Evolutionary conservation across 2,329 filamentous ascomycete genomes (phyloP), one percentile per base, ranked within the genome.

Genomic region (Pestalotiopsis fici): DNA sequence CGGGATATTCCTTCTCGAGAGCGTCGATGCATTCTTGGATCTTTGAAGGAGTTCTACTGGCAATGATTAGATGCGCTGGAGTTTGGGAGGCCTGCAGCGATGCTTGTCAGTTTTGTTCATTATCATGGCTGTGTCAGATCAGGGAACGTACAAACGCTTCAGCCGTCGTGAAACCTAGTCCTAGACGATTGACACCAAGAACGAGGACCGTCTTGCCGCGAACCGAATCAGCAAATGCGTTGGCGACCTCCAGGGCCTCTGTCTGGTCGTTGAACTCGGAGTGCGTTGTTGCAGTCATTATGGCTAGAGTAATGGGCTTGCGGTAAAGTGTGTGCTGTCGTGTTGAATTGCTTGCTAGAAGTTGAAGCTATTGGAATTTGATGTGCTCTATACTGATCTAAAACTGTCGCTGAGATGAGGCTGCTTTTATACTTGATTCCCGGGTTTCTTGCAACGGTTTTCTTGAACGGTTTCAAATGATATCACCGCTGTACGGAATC

Each of bases 171-270:
- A 76, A 80, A 0, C 78, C 79, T 56, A 81, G 75, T 5, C 78
- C 78, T 5, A 64, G 69, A 11, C 67, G 73, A 64, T 81, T 81
- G 12, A 77, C 77, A 25, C 80, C 80, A 0, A 80, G 81, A 4
- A 78, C 70, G 3, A 78, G 57, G 7, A 78, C 72, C 5, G 78
- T 81, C 72, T 80, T 83, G 27, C 78, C 79, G 4, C 65, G 71
- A 67, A 83, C 74, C 1, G 62, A 66, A 5, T 74, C 71, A 9
- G 74, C 69, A 64, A 83, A 82, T 18, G 75, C 74, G 50, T 75
- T 72, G 25, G 79, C 79, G 13, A 83, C 80, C 25, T 82, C 79
- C 9, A 78, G 64, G n/a, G 70, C 79, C 68, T 81, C 78, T 18
- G 81, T 83, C 0, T 76, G 68, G 2, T 66, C 66, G 61, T 77